Evolutionary conservation across 768 basidiomycete species (phyloP).

Genomic region (Xerocomus potaroensis): DNA sequence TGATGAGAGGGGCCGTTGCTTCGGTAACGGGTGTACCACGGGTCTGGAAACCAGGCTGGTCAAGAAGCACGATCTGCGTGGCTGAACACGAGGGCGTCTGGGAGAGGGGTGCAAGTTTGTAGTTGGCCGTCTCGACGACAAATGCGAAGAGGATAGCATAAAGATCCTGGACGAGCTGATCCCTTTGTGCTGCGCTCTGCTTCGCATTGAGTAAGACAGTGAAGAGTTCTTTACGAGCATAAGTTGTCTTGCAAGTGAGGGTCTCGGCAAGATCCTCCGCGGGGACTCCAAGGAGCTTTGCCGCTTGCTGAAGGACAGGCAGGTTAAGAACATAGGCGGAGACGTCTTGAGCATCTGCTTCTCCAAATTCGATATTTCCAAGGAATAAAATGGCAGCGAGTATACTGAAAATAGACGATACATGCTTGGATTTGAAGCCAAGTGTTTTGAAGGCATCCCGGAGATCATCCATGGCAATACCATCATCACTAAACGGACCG

Average conservation of each 20-base stretch:
- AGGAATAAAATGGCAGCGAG: conserved; percentile 52
- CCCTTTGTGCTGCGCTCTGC: conserved; percentile 50
- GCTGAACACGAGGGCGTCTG: conserved; percentile 36
- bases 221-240: conserved; percentile 55
- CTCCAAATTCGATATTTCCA: conserved; percentile 55
- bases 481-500: conserved; percentile 59
- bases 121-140: conserved; percentile 60
- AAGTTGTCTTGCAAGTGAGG: conserved; percentile 54
- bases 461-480: conserved; percentile 53
- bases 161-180: conserved; percentile 52
- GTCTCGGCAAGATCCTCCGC: conserved; percentile 51
- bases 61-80: conserved; percentile 50
- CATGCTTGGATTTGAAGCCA: conserved; percentile 60
- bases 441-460: conserved; percentile 51
- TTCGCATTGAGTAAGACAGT: conserved; percentile 49
- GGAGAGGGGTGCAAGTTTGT: conserved; percentile 45
- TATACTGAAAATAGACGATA: conserved; percentile 49
- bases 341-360: conserved; percentile 51
- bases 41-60: conserved; percentile 55
- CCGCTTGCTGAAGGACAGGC: conserved; percentile 45
- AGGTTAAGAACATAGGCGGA: conserved; percentile 47
- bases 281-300: conserved; percentile 48
- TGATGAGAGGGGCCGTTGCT: conserved; percentile 47
- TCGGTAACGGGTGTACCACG: conserved; percentile 41
- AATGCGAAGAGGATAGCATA: conserved; percentile 63